Evolutionary conservation across 148 eudicot species (phyloP).

Genomic region (Chenopodium formosanum): DNA sequence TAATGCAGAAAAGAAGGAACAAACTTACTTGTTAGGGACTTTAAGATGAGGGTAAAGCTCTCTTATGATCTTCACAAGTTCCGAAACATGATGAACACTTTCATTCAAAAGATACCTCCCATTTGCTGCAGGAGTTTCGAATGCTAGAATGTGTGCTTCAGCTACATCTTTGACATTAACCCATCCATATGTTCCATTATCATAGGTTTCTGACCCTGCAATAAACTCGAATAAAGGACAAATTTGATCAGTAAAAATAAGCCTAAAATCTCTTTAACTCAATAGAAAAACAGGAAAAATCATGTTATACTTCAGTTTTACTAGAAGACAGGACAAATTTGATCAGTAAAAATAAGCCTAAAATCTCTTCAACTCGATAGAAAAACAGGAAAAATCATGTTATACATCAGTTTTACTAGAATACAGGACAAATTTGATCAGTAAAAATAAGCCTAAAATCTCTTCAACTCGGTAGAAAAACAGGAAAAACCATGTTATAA

Average conservation of each 20-base stretch:
- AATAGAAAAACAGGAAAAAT: too few relatives aligned
- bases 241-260: neutral
- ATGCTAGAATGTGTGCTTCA: constrained; percentile 34
- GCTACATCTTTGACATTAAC: constrained; percentile 34
- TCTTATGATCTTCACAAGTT: constrained; percentile 13
- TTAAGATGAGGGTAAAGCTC: constrained; percentile 29
- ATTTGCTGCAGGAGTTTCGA: constrained; percentile 27
- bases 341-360: too few relatives aligned
- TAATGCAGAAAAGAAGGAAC: neutral
- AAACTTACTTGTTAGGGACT: constrained; percentile 25
- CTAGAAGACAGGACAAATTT: too few relatives aligned
- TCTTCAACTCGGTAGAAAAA: too few relatives aligned
- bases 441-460: too few relatives aligned
- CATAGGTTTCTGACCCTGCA: constrained; percentile 19
- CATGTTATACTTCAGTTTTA: too few relatives aligned
- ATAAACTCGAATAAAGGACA: neutral
- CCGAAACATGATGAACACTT: constrained; percentile 10
- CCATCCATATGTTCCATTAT: constrained; percentile 9
- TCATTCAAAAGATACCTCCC: constrained; percentile 30
- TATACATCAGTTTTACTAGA: too few relatives aligned
- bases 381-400: too few relatives aligned
- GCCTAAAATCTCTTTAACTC: too few relatives aligned
- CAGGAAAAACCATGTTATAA: too few relatives aligned
- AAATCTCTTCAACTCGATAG: too few relatives aligned
- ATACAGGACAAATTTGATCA: too few relatives aligned